A percentile compares a stretch with the other conserved stretches of the same genome.
These are phyloP conservation scores for Lipomyces orientalis DNA, from an alignment of 805 yeast species.

Conservation along the genomic window DNA sequence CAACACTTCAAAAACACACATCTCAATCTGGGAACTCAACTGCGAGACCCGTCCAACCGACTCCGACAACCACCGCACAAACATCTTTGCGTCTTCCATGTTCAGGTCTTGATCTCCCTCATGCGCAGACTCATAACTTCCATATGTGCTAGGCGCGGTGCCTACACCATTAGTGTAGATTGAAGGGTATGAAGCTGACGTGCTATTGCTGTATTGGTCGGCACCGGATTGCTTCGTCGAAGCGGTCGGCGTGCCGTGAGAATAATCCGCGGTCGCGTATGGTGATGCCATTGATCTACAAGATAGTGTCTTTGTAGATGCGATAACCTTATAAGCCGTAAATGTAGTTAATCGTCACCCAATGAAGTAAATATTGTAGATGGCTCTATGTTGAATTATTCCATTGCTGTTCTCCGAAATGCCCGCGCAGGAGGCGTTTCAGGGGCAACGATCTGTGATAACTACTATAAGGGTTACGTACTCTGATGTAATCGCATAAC, in stretches of 20 bases:
- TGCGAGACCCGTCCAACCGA: conserved; percentile 26
- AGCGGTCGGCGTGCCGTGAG: background rate
- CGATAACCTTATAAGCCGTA: background rate
- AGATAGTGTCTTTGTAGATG: background rate
- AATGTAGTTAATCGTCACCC: background rate
- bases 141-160: background rate
- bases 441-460: background rate
- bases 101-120: conserved; percentile 22
- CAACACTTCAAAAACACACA: conserved; percentile 11
- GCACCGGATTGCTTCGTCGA: background rate
- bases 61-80: conserved; percentile 25
- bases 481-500: background rate
- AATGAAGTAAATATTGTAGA: background rate
- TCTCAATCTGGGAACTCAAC: conserved; percentile 30
- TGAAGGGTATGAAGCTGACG: background rate
- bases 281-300: background rate
- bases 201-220: background rate
- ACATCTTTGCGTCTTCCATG: conserved; percentile 20
- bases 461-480: background rate
- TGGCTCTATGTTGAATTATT: background rate
- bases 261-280: background rate
- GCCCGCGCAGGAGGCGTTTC: background rate
- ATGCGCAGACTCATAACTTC: background rate
- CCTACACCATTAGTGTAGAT: background rate
- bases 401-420: too few species aligned